Base-by-base conservation (phyloP, 306 rosid genomes). In the Prosopis cineraria region DNA sequence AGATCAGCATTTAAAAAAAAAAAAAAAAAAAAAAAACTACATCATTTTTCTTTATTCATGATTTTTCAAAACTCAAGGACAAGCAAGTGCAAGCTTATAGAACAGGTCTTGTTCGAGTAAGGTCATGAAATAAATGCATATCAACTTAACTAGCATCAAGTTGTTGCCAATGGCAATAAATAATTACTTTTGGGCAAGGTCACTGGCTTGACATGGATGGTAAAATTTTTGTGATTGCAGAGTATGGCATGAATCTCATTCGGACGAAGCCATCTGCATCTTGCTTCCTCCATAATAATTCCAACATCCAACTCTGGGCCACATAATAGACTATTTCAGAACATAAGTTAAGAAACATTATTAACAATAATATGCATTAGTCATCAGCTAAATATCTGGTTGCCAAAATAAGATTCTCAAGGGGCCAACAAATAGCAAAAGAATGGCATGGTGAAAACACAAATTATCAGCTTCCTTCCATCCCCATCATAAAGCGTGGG, bases 231-330 rank as follows among this genome's bases (percentile, higher is more conserved):
- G 92, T 83, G 19, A 84, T 96, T 96, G 78, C 85, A 91, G 24
- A 96, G 96, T 59, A 96, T 82, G 55, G 98, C 99, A 75, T 88
- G 90, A 81, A 96, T 96, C 84, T 96, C 99, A 81, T 96, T 96
- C 63, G 99, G 96, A 52, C 98, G 99, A 78, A 96, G 98, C 99
- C 99, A 96, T 84, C 99, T 85, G 75, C 82, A 19, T 52, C 76
- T 77, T 72, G 97, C 98, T 83, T 96, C 99, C 72, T 84, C 96
- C 91, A 78, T 82, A 41, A 84, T 91, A 81, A 83, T 72, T 70
- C 22, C 13, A 69, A 96, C 80, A 77, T 96, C 98, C 83, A 96
- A 85, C 39, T 93, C 99, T 96, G 91, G 17, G 33, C 39, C 75
- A 79, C 13, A 76, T 71, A 75, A 79, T 64, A 78, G 78, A 78